A percentile compares a stretch with the other conserved stretches of the same genome.
phyloP scores from a whole-genome alignment of 2,329 filamentous ascomycete genomes.

The Sclerotinia trifoliorum region DNA sequence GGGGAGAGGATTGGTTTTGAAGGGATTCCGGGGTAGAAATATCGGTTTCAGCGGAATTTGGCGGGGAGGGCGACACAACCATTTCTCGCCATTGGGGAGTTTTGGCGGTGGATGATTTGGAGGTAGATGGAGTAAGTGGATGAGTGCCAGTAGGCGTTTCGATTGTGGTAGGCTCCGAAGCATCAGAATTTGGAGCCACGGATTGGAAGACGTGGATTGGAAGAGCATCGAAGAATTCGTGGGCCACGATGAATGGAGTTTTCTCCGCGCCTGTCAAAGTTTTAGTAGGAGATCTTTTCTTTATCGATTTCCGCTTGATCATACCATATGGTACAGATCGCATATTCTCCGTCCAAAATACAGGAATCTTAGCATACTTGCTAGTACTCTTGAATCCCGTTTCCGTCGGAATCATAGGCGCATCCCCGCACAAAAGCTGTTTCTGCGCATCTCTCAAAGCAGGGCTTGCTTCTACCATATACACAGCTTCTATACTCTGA shows the following conservation, averaged over 20 bases:
- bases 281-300: neutral
- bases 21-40: constrained; percentile 54
- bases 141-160: constrained; percentile 45
- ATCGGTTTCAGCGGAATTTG: constrained; percentile 51
- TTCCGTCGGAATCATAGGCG: constrained; percentile 66
- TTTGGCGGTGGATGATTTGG: constrained; percentile 35
- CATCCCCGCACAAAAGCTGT: constrained; percentile 74
- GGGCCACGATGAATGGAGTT: constrained; percentile 89
- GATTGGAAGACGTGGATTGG: constrained; percentile 95
- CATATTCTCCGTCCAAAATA: constrained; percentile 79
- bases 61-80: constrained; percentile 68
- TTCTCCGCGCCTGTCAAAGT: constrained; percentile 56
- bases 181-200: constrained; percentile 50
- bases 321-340: constrained; percentile 29
- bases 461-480: constrained; percentile 90
- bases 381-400: constrained; percentile 71
- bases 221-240: constrained; percentile 98
- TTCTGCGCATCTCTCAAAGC: constrained; percentile 76
- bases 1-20: constrained; percentile 50
- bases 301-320: neutral
- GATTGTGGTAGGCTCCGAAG: constrained; percentile 41
- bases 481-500: constrained; percentile 77
- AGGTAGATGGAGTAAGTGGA: constrained; percentile 40
- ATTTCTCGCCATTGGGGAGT: constrained; percentile 76
- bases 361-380: constrained; percentile 71